Conservation (phyloP, 1,284 basidiomycete species). For the Phylloboletellus chloephorus region DNA sequence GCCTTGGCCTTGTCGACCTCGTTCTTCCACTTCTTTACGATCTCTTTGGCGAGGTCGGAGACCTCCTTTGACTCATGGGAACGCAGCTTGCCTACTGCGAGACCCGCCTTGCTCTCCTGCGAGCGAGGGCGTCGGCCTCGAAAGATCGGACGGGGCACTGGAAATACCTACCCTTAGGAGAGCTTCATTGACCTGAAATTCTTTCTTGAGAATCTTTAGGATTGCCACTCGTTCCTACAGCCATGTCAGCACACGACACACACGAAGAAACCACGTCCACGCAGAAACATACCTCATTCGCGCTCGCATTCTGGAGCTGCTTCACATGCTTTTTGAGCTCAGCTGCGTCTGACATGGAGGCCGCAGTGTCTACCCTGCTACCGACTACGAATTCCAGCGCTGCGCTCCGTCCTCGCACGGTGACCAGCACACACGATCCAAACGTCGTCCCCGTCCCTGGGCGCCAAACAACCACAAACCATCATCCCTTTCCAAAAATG, state of each 20-base stretch:
- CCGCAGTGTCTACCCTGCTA: slow-evolving; percentile 21
- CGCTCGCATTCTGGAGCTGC: slow-evolving; percentile 61
- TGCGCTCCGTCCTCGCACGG: background rate
- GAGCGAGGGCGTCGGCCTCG: slow-evolving; percentile 3
- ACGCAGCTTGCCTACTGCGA: slow-evolving; percentile 89
- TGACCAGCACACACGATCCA: background rate
- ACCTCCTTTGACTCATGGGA: slow-evolving; percentile 69
- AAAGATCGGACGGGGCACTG: slow-evolving; percentile 15
- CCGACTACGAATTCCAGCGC: slow-evolving; percentile 10
- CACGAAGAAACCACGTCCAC: slow-evolving; percentile 21
- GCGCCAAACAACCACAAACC: slow-evolving; percentile 25
- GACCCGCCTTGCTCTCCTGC: slow-evolving; percentile 86
- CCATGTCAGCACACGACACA: slow-evolving; percentile 20
- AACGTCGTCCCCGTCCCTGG: background rate
- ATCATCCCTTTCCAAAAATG: slow-evolving; percentile 10
- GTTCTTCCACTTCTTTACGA: slow-evolving; percentile 90
- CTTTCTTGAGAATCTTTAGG: slow-evolving; percentile 70
- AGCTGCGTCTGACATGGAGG: slow-evolving; percentile 36
- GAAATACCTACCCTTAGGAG: slow-evolving; percentile 73
- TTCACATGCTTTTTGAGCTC: slow-evolving; percentile 79
- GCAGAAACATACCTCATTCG: slow-evolving; percentile 54
- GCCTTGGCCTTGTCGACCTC: slow-evolving; percentile 77
- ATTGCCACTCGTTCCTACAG: slow-evolving; percentile 68
- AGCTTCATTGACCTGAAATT: slow-evolving; percentile 80
- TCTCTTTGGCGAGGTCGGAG: slow-evolving; percentile 82